These are phyloP conservation scores for Fraxinus latifolia DNA, from an alignment of 305 asterid genomes.

Conservation along the genomic window DNA sequence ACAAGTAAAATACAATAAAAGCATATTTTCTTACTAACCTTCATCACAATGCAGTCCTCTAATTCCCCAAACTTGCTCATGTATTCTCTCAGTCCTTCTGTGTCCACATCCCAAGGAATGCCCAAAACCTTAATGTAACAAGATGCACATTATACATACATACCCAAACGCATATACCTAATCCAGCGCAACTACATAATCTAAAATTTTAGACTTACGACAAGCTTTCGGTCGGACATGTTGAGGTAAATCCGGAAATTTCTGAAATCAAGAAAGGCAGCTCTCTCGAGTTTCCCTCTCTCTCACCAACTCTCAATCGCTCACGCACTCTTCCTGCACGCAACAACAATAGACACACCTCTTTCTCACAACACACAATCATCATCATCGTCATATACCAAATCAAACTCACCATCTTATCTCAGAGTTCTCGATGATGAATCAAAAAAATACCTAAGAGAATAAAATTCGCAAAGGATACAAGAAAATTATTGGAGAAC, in stretches of 20 bases:
- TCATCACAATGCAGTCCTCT: conserved; percentile 28
- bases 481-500: conserved; percentile 30
- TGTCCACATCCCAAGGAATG: conserved; percentile 96
- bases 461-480: conserved; percentile 29
- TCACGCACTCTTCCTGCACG: conserved; percentile 90
- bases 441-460: conserved; percentile 25
- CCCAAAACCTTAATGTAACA: conserved; percentile 71
- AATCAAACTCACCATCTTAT: conserved; percentile 51
- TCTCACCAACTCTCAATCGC: conserved; percentile 58
- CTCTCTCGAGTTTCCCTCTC: conserved; percentile 39
- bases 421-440: conserved; percentile 25
- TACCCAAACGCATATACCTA: background rate
- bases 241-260: conserved; percentile 20
- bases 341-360: conserved; percentile 67
- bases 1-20: background rate
- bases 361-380: conserved; percentile 86
- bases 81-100: conserved; percentile 87
- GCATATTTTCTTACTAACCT: background rate
- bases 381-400: conserved; percentile 52
- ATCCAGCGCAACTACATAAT: background rate
- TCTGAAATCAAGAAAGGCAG: conserved; percentile 21
- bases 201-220: conserved; percentile 46
- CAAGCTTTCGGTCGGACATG: conserved; percentile 90
- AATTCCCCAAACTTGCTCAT: conserved; percentile 90
- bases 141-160: conserved; percentile 9